Evolutionary conservation across 768 basidiomycete genomes (phyloP), one percentile per base, ranked within the genome.

Genomic region (Boletus rubropictus): DNA sequence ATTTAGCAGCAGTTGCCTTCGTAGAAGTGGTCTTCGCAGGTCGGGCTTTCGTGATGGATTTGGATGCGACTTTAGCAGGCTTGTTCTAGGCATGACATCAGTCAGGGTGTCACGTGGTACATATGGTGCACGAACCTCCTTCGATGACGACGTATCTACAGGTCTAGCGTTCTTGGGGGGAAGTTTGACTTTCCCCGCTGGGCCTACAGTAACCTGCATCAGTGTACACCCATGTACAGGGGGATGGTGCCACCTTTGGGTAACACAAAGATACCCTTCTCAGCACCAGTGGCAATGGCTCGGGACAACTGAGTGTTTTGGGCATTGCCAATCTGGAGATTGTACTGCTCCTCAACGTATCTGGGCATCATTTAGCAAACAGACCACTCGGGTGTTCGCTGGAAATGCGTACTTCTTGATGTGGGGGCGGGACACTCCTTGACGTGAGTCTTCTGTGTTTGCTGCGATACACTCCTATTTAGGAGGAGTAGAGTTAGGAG

Each of bases 381-480:
- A 41, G 46, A 51, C 49, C 47, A 40, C 24, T 29, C 42, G 41
- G 18, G 21, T 39, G 51, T 46, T 45, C 52, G 28, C 22, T 35
- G 33, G 36, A 45, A 39, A 57, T 49, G 73, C 78, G 57, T 53
- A 94, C 87, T 89, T 95, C 82, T 96, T 96, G 73, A 96, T 93
- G 60, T 84, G 79, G 45, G 84, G 88, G 39, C 94, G 84, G 56
- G 90, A 94, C 52, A 94, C 92, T 57, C 91, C 92, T 48, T 65
- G 65, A 48, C 90, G 86, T 48, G 85, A 79, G 53, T 90, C 89
- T 27, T 90, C 89, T 7, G 77, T 77, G 67, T 82, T 70, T 45
- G 71, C 75, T 51, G 75, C 68, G 66, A 95, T 89, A 59, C 88
- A 90, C 72, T 93, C 91, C 90, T 93, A 69, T 55, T 66, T 60